Evolutionary conservation across 129 eudicot species (phyloP).

Genomic region (Gnaphalium uliginosum): DNA sequence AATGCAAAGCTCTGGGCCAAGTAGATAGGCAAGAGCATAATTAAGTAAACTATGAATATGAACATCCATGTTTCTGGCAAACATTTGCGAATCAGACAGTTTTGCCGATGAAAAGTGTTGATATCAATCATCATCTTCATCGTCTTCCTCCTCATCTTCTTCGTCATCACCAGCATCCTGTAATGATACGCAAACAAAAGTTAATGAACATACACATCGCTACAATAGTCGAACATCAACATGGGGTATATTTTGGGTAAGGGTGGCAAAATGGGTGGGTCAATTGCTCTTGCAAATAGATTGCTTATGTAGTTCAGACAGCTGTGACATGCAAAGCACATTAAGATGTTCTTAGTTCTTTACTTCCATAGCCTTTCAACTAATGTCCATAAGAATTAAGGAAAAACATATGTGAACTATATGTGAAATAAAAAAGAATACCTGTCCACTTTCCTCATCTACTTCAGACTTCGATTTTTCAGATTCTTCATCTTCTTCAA

Average conservation of each 20-base stretch:
- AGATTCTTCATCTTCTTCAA: constrained; percentile 81
- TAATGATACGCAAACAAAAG: neutral
- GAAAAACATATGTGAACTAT: constrained; percentile 2
- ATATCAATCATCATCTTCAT: constrained; percentile 63
- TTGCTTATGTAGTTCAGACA: neutral
- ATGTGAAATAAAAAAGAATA: constrained; percentile 24
- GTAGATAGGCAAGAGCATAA: constrained; percentile 29
- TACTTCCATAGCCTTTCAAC: neutral
- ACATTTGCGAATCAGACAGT: constrained; percentile 20
- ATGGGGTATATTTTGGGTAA: neutral
- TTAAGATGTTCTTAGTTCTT: neutral
- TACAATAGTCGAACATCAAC: neutral
- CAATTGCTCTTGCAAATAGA: neutral
- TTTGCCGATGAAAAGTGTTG: constrained; percentile 6
- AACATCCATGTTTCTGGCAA: constrained; percentile 35
- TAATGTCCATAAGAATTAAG: constrained; percentile 9
- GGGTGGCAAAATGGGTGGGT: neutral
- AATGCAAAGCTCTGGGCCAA: constrained; percentile 27
- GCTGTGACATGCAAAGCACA: neutral
- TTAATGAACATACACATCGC: neutral
- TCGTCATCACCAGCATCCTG: constrained; percentile 46
- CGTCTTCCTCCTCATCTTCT: constrained; percentile 60
- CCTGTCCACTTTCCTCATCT: constrained; percentile 86
- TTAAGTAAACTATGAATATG: constrained; percentile 35
- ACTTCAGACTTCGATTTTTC: constrained; percentile 86